Evolutionary conservation across 306 rosid species (phyloP), one percentile per base, ranked within the genome.

Genomic region (apple (Malus domestica)): DNA sequence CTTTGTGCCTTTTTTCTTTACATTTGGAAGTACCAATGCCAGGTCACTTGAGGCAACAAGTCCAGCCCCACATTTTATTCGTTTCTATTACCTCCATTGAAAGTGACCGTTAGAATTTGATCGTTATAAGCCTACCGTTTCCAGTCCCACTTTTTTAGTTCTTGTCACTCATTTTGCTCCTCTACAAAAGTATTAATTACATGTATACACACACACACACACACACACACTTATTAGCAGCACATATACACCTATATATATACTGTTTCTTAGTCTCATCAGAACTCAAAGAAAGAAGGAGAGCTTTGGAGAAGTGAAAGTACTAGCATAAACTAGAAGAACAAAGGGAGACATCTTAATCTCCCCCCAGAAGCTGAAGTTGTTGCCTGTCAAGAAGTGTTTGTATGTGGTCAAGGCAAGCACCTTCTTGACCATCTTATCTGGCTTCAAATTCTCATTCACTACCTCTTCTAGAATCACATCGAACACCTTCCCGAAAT

Each of bases 81-180:
- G 4, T 67, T 49, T 33, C 65, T 80, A 80, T 68, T 80, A 75
- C 59, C 57, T n/a, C 69, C 22, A 55, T 19, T 22, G 74, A 75
- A 81, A 79, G 83, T 68, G 81, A 79, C 86, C 88, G 88, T 81
- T 81, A 30, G 76, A 81, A 61, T 82, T 68, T 75, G 82, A 85
- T 76, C 78, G 82, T 82, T 76, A 12, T 0, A 82, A 63, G 86
- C 74, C 32, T 33, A 27, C 59, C 63, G 52, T 70, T 64, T 11
- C 62, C 7, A 11, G 38, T 18, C 10, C 59, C 19, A 52, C 45
- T 25, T 52, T 8, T 29, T 18, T 46, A 71, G 5, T 71, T 5
- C 1, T 19, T 10, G 63, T 6, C 49, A 18, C 42, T 15, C 52
- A 2, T 69, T 11, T 33, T 16, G 69, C 76, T 61, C 70, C 72